Conservation (phyloP, 208 protist species). For the Acanthamoeba lenticulata region DNA sequence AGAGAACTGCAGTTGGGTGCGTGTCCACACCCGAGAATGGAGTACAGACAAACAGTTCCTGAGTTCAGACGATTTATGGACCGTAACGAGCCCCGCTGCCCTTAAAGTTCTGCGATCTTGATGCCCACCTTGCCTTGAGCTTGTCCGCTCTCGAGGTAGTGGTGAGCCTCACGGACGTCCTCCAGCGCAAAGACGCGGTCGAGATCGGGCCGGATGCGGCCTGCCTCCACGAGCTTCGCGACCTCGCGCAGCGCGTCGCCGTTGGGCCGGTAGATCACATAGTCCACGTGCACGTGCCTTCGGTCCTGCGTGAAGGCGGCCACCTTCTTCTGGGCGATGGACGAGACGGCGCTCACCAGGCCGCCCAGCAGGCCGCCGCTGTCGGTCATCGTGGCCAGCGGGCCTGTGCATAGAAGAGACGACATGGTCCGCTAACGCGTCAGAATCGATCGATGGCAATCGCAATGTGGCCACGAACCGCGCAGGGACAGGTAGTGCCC, state of each 20-base stretch:
- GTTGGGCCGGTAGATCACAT: conserved; percentile 42
- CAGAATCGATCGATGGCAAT: neutral
- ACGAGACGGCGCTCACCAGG: neutral
- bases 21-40: no score
- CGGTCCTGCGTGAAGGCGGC: conserved; percentile 32
- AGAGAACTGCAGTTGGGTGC: no score
- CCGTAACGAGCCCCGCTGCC: no score
- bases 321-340: conserved; percentile 19
- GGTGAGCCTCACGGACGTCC: conserved; percentile 15
- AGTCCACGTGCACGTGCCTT: conserved; percentile 37
- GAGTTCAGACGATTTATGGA: no score
- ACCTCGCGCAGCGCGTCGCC: conserved; percentile 35
- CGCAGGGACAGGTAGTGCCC: conserved; percentile 36
- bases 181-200: neutral
- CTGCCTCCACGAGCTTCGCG: neutral
- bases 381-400: conserved; percentile 24
- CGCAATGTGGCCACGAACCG: neutral
- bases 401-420: neutral
- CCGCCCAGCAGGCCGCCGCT: neutral
- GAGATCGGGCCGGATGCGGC: conserved; percentile 16
- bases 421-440: no score
- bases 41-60: no score
- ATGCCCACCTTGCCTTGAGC: conserved; percentile 38
- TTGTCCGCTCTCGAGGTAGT: conserved; percentile 36
- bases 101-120: neutral